A percentile compares a stretch with the other conserved stretches of the same genome.
Evolutionary conservation across 441 rosid species (phyloP).

Genomic region (Syzygium malaccense): DNA sequence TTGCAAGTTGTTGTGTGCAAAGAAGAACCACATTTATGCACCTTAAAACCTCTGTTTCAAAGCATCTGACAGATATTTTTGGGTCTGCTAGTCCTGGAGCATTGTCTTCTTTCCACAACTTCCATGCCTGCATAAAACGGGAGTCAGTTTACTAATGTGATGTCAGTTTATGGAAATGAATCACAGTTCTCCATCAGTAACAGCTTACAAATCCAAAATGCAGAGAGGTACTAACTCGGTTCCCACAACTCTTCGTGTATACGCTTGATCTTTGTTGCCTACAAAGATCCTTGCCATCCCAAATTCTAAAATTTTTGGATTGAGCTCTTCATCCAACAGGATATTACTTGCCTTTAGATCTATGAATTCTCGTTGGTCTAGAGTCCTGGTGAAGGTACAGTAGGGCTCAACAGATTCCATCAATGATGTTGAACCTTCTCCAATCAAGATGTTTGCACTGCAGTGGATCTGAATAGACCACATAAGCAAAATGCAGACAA

Average conservation of each 20-base stretch:
- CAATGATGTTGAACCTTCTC: neutral
- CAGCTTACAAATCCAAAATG: neutral
- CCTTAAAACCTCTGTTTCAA: neutral
- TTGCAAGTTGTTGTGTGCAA: neutral
- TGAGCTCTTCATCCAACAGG: no score
- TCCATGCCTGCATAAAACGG: neutral
- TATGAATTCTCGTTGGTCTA: no score
- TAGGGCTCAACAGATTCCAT: neutral
- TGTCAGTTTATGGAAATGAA: neutral
- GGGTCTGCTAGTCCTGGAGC: neutral
- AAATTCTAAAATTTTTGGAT: no score
- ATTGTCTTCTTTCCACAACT: neutral
- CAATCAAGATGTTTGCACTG: neutral
- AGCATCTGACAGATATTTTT: neutral
- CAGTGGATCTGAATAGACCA: neutral
- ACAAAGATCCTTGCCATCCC: neutral
- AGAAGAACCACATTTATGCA: neutral
- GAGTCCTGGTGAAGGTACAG: no score
- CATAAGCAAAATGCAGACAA: neutral
- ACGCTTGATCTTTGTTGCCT: neutral
- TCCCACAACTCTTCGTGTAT: neutral
- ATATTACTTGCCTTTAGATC: no score
- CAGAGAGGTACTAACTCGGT: neutral
- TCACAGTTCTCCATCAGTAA: neutral
- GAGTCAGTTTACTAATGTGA: neutral